A percentile compares a stretch with the other conserved stretches of the same genome.
phyloP scores from a whole-genome alignment of 1,284 basidiomycete genomes.

The Marasmius tenuissimus region DNA sequence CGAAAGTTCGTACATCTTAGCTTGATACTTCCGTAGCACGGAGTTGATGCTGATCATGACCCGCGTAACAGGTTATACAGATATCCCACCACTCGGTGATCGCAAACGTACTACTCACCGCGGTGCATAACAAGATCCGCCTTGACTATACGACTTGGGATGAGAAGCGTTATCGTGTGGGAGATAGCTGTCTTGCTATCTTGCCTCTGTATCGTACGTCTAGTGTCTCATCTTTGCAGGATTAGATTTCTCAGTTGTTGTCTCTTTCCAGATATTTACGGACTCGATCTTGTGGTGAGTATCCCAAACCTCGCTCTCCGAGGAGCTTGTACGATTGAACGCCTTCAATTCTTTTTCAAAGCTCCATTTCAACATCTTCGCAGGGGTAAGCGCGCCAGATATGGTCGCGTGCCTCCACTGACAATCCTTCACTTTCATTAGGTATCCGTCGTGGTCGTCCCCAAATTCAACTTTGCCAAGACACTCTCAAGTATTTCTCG shows the following conservation, averaged over 20 bases:
- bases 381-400: conserved; percentile 32
- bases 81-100: conserved; percentile 64
- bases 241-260: conserved; percentile 9
- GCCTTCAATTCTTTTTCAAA: conserved; percentile 8
- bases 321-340: neutral
- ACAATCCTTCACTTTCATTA: conserved; percentile 17
- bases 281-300: conserved; percentile 43
- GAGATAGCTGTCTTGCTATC: conserved; percentile 31
- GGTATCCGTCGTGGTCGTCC: conserved; percentile 53
- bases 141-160: conserved; percentile 36
- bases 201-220: conserved; percentile 20
- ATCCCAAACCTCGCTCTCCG: neutral
- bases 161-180: conserved; percentile 32
- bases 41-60: neutral
- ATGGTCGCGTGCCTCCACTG: conserved; percentile 7
- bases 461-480: conserved; percentile 54
- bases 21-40: neutral
- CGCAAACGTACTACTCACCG: conserved; percentile 57
- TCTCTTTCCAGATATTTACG: conserved; percentile 50
- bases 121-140: conserved; percentile 44
- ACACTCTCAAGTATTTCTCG: conserved; percentile 56
- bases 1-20: conserved; percentile 43
- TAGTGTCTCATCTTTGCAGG: neutral
- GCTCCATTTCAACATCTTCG: conserved; percentile 44
- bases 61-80: conserved; percentile 49